Percentiles rank a stretch among this genome's conserved stretches.
phyloP scores from a whole-genome alignment of 768 basidiomycete species.

The Ramaria rubella region DNA sequence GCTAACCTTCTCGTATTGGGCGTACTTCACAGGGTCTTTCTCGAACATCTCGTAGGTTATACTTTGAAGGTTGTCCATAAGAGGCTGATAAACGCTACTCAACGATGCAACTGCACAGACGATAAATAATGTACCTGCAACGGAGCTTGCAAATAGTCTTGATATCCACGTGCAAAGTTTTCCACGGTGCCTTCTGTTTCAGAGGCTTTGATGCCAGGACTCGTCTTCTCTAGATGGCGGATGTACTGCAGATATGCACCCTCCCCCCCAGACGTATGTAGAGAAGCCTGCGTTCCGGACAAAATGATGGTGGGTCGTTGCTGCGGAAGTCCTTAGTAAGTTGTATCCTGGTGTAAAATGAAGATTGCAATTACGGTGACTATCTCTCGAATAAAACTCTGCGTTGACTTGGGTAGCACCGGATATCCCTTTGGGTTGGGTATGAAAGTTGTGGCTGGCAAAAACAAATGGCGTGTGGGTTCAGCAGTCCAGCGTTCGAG shows the following conservation, averaged over 20 bases:
- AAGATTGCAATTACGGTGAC: conserved; percentile 58
- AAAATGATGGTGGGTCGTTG: conserved; percentile 83
- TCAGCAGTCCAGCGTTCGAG: conserved; percentile 90
- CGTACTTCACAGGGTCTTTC: conserved; percentile 94
- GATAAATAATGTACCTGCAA: conserved; percentile 54
- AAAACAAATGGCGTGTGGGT: conserved; percentile 79
- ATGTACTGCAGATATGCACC: conserved; percentile 87
- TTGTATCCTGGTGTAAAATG: conserved; percentile 10
- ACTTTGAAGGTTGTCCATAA: conserved; percentile 97
- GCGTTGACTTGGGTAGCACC: conserved; percentile 88
- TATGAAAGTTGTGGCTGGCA: conserved; percentile 89
- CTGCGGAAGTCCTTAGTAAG: conserved; percentile 36
- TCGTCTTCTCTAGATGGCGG: conserved; percentile 74
- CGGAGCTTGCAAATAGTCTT: conserved; percentile 92
- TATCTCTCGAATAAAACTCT: conserved; percentile 82
- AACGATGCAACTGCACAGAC: conserved; percentile 12
- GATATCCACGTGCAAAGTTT: conserved; percentile 86
- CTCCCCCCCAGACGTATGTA: conserved; percentile 80
- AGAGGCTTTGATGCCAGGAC: conserved; percentile 55
- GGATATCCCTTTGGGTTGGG: conserved; percentile 96
- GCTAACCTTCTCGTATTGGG: conserved; percentile 84
- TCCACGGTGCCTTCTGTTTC: conserved; percentile 72
- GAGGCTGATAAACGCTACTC: conserved; percentile 47
- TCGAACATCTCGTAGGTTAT: conserved; percentile 97
- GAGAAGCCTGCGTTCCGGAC: conserved; percentile 52